Percentiles rank a stretch among this genome's conserved stretches.
These are phyloP conservation scores for Tricholoma matsutake DNA, from an alignment of 768 basidiomycete species.

Conservation along the genomic window DNA sequence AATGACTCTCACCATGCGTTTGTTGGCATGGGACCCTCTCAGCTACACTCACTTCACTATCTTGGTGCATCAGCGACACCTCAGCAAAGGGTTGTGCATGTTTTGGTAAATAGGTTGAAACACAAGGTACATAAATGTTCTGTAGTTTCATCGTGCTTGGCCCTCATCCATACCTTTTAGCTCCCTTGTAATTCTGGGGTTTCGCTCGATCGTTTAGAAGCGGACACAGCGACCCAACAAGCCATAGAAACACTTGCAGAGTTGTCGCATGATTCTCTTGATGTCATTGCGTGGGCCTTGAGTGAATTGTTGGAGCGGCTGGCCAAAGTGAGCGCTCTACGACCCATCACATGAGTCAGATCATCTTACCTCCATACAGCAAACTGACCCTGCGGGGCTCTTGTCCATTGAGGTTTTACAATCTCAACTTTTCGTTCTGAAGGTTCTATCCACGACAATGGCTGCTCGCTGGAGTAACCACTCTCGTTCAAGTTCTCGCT, in stretches of 20 bases:
- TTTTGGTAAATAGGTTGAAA: slow-evolving; percentile 76
- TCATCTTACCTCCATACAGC: slow-evolving; percentile 31
- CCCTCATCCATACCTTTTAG: slow-evolving; percentile 36
- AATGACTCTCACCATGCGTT: slow-evolving; percentile 57
- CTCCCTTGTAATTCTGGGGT: slow-evolving; percentile 84
- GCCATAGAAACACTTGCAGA: slow-evolving; percentile 79
- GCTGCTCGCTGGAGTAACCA: slow-evolving; percentile 70
- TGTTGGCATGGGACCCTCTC: slow-evolving; percentile 14
- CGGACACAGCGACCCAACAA: slow-evolving; percentile 70
- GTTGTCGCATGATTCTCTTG: slow-evolving; percentile 70
- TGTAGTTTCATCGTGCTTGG: background rate
- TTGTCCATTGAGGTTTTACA: slow-evolving; percentile 72
- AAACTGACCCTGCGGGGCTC: slow-evolving; percentile 49
- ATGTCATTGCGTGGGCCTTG: slow-evolving; percentile 77
- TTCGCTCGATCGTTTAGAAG: slow-evolving; percentile 68
- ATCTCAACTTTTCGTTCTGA: slow-evolving; percentile 83
- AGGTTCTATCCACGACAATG: slow-evolving; percentile 76
- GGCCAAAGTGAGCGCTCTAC: slow-evolving; percentile 52
- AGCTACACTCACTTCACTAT: slow-evolving; percentile 33
- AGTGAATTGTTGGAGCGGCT: slow-evolving; percentile 76
- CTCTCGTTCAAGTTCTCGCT: slow-evolving; percentile 40
- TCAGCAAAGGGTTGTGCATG: slow-evolving; percentile 80
- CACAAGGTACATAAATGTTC: slow-evolving; percentile 55
- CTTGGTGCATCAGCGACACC: slow-evolving; percentile 46
- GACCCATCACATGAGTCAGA: background rate